phyloP scores from a whole-genome alignment of 1,139 yeast species.

The Taphrina pruni region DNA sequence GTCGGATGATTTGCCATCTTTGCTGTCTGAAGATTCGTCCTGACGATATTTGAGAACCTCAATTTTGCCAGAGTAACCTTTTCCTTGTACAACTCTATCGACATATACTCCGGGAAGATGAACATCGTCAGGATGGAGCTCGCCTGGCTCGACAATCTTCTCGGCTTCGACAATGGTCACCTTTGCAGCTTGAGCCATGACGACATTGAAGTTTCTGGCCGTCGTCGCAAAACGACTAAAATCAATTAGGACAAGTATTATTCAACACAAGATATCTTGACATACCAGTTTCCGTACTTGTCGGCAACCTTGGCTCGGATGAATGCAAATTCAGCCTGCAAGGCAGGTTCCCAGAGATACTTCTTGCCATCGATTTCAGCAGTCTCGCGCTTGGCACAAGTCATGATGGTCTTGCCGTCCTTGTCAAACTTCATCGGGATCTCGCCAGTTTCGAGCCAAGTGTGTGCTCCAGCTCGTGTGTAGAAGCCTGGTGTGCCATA shows the following conservation, averaged over 20 bases:
- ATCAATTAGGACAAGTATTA: background rate
- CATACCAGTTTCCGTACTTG: slow-evolving; percentile 54
- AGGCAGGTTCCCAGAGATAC: slow-evolving; percentile 55
- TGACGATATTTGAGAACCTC: slow-evolving; percentile 26
- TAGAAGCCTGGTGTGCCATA: slow-evolving; percentile 21
- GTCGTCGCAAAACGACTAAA: slow-evolving; percentile 54
- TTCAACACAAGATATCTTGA: too few relatives aligned
- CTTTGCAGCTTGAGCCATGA: slow-evolving; percentile 56
- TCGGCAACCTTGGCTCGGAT: slow-evolving; percentile 57
- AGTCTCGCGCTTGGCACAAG: slow-evolving; percentile 48
- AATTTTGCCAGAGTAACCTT: slow-evolving; percentile 22
- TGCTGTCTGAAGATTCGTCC: slow-evolving; percentile 6
- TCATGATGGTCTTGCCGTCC: slow-evolving; percentile 29
- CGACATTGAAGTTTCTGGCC: slow-evolving; percentile 56
- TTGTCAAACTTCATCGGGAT: slow-evolving; percentile 27
- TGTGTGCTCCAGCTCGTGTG: slow-evolving; percentile 20
- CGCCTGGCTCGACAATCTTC: slow-evolving; percentile 56
- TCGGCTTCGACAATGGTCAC: slow-evolving; percentile 58
- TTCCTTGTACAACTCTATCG: slow-evolving; percentile 51
- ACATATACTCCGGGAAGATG: slow-evolving; percentile 57
- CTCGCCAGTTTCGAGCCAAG: slow-evolving; percentile 21
- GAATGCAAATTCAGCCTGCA: slow-evolving; percentile 56
- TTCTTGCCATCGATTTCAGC: slow-evolving; percentile 54
- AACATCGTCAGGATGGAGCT: slow-evolving; percentile 54
- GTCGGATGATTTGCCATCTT: slow-evolving; percentile 5